Evolutionary conservation across 2,329 filamentous ascomycete species (phyloP).

Genomic region (Plectosphaerella cucumerina): DNA sequence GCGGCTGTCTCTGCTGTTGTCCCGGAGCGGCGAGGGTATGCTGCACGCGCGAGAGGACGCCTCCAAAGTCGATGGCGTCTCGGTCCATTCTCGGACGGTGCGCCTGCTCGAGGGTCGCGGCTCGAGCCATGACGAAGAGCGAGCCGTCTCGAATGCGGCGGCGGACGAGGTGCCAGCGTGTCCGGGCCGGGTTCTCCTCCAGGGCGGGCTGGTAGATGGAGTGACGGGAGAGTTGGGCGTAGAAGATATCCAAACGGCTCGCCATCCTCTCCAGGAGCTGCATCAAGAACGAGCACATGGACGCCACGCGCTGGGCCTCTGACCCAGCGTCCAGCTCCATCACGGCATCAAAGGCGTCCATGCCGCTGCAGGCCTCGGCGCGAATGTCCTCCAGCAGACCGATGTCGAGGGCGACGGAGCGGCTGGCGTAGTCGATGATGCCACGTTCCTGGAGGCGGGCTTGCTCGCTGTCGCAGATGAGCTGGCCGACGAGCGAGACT

Average conservation of each 20-base stretch:
- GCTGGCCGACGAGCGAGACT: slow-evolving; percentile 44
- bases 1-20: slow-evolving; percentile 2
- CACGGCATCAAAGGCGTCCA: slow-evolving; percentile 49
- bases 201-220: slow-evolving; percentile 47
- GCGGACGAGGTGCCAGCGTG: slow-evolving; percentile 46
- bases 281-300: slow-evolving; percentile 42
- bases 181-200: slow-evolving; percentile 47
- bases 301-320: slow-evolving; percentile 31
- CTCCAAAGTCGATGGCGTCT: slow-evolving; percentile 38
- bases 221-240: slow-evolving; percentile 42
- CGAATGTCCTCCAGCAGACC: slow-evolving; percentile 49
- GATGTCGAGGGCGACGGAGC: slow-evolving; percentile 46
- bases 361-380: slow-evolving; percentile 47
- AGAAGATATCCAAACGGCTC: slow-evolving; percentile 46
- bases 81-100: slow-evolving; percentile 22
- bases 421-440: slow-evolving; percentile 44
- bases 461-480: slow-evolving; percentile 39
- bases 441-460: slow-evolving; percentile 48
- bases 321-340: slow-evolving; percentile 33
- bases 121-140: slow-evolving; percentile 43
- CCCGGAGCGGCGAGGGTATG: slow-evolving; percentile 17
- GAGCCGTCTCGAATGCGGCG: slow-evolving; percentile 45
- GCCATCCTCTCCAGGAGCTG: slow-evolving; percentile 50
- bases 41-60: slow-evolving; percentile 37
- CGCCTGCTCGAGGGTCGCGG: slow-evolving; percentile 23